Percentiles rank a stretch among this genome's conserved stretches.
Evolutionary conservation across 2,329 filamentous ascomycete genomes (phyloP).

Genomic region (Alternaria incomplexa): DNA sequence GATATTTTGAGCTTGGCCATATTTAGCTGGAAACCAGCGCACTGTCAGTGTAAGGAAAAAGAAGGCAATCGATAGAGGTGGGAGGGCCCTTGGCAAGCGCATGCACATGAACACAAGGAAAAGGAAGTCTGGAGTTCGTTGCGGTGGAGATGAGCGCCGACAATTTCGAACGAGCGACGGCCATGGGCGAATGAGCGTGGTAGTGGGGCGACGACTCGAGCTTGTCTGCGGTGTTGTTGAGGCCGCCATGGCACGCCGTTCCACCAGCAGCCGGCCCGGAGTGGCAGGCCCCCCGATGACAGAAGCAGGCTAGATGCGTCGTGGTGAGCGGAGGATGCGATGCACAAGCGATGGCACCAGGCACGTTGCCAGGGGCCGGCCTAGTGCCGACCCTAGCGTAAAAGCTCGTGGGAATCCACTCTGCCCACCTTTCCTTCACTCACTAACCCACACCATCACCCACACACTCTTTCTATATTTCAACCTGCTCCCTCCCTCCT

Average conservation of each 20-base stretch:
- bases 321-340: constrained; percentile 29
- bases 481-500: constrained; percentile 19
- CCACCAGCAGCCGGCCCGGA: constrained; percentile 27
- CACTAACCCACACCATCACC: constrained; percentile 21
- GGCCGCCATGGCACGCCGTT: constrained; percentile 27
- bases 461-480: constrained; percentile 34
- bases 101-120: not conserved
- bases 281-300: constrained; percentile 22
- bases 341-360: constrained; percentile 5
- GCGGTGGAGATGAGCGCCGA: constrained; percentile 7
- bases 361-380: constrained; percentile 24
- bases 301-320: constrained; percentile 12
- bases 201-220: not conserved
- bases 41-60: constrained; percentile 7
- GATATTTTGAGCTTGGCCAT: constrained; percentile 19
- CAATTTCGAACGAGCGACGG: not conserved
- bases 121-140: constrained; percentile 3
- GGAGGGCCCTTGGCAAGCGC: not conserved
- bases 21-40: constrained; percentile 22
- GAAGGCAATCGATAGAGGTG: not conserved
- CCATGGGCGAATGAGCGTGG: constrained; percentile 1
- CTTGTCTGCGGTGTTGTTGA: constrained; percentile 22
- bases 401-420: constrained; percentile 6
- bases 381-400: constrained; percentile 4
- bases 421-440: constrained; percentile 10